Percentiles rank a stretch among this genome's conserved stretches.
These are phyloP conservation scores for Sextonia rubra DNA, from an alignment of 164 flowering plant species.

Conservation along the genomic window DNA sequence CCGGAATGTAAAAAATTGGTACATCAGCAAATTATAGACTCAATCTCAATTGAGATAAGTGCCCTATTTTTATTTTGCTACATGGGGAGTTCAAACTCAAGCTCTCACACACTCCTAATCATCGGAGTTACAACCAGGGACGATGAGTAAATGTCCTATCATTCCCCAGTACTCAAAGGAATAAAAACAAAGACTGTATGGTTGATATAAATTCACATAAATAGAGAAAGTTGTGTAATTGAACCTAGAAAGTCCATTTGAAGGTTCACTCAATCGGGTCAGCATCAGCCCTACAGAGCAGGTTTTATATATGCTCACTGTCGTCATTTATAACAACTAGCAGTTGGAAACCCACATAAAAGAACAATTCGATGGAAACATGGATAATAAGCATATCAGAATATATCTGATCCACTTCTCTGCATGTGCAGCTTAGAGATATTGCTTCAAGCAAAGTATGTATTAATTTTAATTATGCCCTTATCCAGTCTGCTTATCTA, in stretches of 20 bases:
- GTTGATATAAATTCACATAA: neutral
- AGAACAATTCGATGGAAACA: neutral
- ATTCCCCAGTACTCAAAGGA: neutral
- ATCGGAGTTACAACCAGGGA: neutral
- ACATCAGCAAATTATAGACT: neutral
- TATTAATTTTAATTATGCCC: neutral
- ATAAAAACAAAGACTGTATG: neutral
- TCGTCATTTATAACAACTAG: neutral
- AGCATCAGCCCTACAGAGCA: neutral
- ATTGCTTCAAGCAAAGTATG: neutral
- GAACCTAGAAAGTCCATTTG: neutral
- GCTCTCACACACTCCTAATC: too few species aligned
- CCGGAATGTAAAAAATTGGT: neutral
- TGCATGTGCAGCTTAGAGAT: neutral
- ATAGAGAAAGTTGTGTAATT: neutral
- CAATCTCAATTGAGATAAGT: neutral
- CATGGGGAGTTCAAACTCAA: too few species aligned
- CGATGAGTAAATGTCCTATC: neutral
- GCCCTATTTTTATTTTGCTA: neutral
- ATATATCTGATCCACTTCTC: neutral
- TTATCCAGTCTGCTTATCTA: neutral
- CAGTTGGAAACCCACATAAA: neutral
- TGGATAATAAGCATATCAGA: neutral
- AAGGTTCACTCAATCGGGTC: slow-evolving; percentile 1
- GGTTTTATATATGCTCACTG: neutral